Evolutionary conservation across 495 filamentous ascomycete genomes (phyloP), one percentile per base, ranked within the genome.

Genomic region (Tuber melanosporum): DNA sequence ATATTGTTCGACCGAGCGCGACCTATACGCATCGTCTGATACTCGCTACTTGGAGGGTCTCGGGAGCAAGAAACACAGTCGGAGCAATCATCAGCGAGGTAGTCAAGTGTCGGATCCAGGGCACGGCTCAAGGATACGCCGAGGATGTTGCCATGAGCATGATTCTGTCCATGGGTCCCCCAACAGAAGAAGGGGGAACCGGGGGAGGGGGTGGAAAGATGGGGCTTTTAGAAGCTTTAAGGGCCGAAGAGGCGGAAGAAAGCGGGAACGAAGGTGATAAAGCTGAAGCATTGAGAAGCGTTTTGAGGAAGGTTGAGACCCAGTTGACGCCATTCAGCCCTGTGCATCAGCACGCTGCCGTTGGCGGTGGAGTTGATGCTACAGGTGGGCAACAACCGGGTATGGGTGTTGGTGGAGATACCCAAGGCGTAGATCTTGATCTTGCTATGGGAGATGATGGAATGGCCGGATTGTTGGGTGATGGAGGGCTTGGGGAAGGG

Each of bases 1-100:
- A 88, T 12, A 86, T 91, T 36, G 90, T 87, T 76, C 88, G 89
- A 75, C 89, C 91, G 52, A 92, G 93, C 12, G 89, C 91, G 1
- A 87, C 88, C 20, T 98, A 97, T 84, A 93, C 92, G 0, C 92
- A 95, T 82, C 90, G 92, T 20, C 92, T 93, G 75, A 84, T 95
- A 10, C 85, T 92, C 20, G 85, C 88, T 0, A 90, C 89, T 0
- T 84, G 91, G 74, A 88, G 89, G n/a, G 87, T 95, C 45, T 88
- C 93, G 1, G 94, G 94, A 72, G 88, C 93, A 0, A 86, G 84
- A 39, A 87, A 87, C 22, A 86, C 94, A 0, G 84, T 97, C 0
- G 74, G 83, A 1, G 84, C 88, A 10, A 85, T 97, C 15, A 77
- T 95, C 43, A 89, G 93, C 32, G 94, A 97, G 82, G 83, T 94